These are phyloP conservation scores for Debaryomyces coudertii DNA, from an alignment of 1,139 yeast genomes.

Conservation along the genomic window DNA sequence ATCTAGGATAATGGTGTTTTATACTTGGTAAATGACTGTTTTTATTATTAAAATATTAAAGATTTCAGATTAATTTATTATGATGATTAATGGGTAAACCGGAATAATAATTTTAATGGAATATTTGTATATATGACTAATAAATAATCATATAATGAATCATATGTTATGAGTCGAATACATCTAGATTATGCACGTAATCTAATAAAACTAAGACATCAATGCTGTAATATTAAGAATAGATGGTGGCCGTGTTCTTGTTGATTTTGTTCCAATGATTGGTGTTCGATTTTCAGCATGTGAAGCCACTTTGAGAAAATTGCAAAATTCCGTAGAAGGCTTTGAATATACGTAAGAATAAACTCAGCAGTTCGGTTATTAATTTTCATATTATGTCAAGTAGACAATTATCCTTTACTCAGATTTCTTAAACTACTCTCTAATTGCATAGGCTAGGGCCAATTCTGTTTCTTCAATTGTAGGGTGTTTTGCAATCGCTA, in stretches of 20 bases:
- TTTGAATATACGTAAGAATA: too few relatives aligned
- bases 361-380: not conserved
- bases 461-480: not conserved
- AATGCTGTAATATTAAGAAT: too few relatives aligned
- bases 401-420: too few relatives aligned
- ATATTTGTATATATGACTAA: conserved; percentile 1
- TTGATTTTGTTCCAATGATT: too few relatives aligned
- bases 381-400: too few relatives aligned
- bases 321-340: too few relatives aligned
- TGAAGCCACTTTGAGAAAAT: too few relatives aligned
- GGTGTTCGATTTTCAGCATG: too few relatives aligned
- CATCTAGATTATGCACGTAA: not conserved
- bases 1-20: conserved; percentile 4
- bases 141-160: conserved; percentile 2
- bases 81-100: conserved; percentile 2
- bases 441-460: not conserved
- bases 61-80: conserved; percentile 1
- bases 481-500: not conserved
- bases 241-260: too few relatives aligned
- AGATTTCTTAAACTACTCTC: too few relatives aligned
- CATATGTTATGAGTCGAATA: not conserved
- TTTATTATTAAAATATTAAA: not conserved
- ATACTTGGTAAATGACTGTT: conserved; percentile 3
- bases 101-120: not conserved
- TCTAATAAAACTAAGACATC: too few relatives aligned